A percentile compares a stretch with the other conserved stretches of the same genome.
phyloP scores from a whole-genome alignment of 1,139 yeast species.

The Groenewaldozyma auringiensis region DNA sequence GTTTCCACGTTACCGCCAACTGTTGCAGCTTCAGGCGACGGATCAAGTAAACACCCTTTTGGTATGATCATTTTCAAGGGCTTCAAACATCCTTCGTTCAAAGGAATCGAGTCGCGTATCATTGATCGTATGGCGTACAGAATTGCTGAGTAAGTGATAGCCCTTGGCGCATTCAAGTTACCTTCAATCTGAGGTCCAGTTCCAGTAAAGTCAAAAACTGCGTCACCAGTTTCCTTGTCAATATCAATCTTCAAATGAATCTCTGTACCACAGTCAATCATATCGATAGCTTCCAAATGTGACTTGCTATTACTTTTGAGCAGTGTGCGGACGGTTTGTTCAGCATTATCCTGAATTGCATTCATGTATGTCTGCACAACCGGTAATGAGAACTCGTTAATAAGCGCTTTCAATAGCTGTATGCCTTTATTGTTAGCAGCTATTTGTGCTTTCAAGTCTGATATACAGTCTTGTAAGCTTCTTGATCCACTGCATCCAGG shows the following conservation, averaged over 20 bases:
- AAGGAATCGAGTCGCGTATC: constrained; percentile 70
- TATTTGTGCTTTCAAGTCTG: constrained; percentile 58
- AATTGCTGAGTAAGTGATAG: constrained; percentile 75
- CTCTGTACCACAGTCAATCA: constrained; percentile 55
- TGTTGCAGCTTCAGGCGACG: constrained; percentile 71
- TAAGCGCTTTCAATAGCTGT: constrained; percentile 40
- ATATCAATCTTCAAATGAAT: constrained; percentile 42
- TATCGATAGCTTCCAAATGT: constrained; percentile 42
- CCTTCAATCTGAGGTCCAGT: constrained; percentile 57
- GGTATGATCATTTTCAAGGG: constrained; percentile 65
- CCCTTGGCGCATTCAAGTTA: constrained; percentile 57
- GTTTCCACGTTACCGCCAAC: constrained; percentile 90
- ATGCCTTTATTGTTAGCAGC: constrained; percentile 64
- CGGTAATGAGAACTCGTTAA: constrained; percentile 43
- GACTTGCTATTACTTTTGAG: constrained; percentile 26
- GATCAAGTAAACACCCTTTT: constrained; percentile 59
- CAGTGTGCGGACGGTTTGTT: constrained; percentile 42
- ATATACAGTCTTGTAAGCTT: constrained; percentile 49
- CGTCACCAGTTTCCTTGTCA: constrained; percentile 39
- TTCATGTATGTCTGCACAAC: constrained; percentile 53
- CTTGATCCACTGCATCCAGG: constrained; percentile 59
- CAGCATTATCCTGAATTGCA: constrained; percentile 56
- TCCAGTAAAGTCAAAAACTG: constrained; percentile 51
- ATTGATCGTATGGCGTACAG: constrained; percentile 69
- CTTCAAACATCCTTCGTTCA: constrained; percentile 74